Evolutionary conservation across 352 stramenopile genomes (phyloP), one percentile per base, ranked within the genome.

Genomic region (Phytophthora megakarya): DNA sequence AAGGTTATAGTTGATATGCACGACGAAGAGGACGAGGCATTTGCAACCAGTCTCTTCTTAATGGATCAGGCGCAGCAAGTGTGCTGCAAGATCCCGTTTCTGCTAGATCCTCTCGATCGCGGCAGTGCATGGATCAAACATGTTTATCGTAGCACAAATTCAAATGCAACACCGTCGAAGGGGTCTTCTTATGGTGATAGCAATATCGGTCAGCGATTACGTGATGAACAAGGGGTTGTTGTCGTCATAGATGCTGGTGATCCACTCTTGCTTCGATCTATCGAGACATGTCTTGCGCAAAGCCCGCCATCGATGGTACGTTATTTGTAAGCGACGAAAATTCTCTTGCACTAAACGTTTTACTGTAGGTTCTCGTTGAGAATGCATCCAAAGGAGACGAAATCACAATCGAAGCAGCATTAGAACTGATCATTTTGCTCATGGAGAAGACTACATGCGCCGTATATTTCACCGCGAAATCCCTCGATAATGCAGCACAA

Each of bases 211-310:
- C 54, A 63, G 12, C 45, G 57, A 51, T 8, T 43, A 53, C 47
- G 40, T 51, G 49, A 78, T 13, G 67, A 72, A 19, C 6, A 38
- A 25, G 47, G 33, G 9, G n/a, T 55, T 30, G 4, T 70, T 9
- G 18, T 86, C 2, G 32, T 82, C 0, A 28, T 86, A 10, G 80
- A 89, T 62, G 80, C 72, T 13, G 67, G 76, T 10, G 80, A 89
- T 46, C 65, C 73, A 12, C 48, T 54, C 21, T 57, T 81, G 5
- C 45, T 81, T 13, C 63, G 42, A 11, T 40, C 67, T 0, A 64
- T 89, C 26, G 74, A 89, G 39, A 75, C 81, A 48, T 79, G 71
- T 38, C 51, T 89, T 16, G 61, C 64, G 7, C 73, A 80, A 44
- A 60, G 45, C 7, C 35, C 64, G 0, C 58, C 72, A 45, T 56